phyloP scores from a whole-genome alignment of 768 basidiomycete species.

The Russula griseocarnosa region DNA sequence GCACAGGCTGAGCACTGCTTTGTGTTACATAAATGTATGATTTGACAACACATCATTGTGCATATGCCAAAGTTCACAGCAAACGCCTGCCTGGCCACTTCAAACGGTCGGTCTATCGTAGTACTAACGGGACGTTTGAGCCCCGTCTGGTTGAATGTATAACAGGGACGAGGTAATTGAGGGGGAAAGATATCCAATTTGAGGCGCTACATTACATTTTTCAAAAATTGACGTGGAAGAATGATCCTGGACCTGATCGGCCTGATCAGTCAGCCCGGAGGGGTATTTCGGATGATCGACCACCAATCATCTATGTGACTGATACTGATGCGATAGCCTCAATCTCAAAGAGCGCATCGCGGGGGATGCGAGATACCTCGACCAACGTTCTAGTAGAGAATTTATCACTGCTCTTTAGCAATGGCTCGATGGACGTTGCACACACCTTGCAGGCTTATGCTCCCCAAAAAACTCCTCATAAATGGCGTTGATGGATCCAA shows the following conservation, averaged over 20 bases:
- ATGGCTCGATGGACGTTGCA: not conserved
- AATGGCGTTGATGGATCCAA: conserved; percentile 72
- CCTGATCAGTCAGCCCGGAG: not conserved
- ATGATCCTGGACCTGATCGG: too few relatives aligned
- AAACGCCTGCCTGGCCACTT: too few relatives aligned
- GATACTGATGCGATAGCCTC: conserved; percentile 70
- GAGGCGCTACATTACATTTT: not conserved
- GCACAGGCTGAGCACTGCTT: not conserved
- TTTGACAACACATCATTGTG: not conserved
- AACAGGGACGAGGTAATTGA: not conserved
- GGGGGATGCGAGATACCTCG: conserved; percentile 84
- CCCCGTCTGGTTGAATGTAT: not conserved
- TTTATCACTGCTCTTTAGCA: not conserved
- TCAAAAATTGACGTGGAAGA: not conserved
- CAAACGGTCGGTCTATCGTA: too few relatives aligned
- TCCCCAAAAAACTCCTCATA: conserved; percentile 83
- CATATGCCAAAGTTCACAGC: too few relatives aligned
- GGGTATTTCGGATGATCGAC: too few relatives aligned
- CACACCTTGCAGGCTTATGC: conserved; percentile 79
- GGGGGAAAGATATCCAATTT: not conserved
- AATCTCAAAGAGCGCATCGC: conserved; percentile 88
- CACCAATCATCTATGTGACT: not conserved
- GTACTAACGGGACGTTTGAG: not conserved
- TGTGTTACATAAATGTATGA: not conserved
- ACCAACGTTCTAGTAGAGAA: conserved; percentile 56